Evolutionary conservation across 2,329 filamentous ascomycete genomes (phyloP), one percentile per base, ranked within the genome.

Genomic region (Pseudogymnoascus sp.): DNA sequence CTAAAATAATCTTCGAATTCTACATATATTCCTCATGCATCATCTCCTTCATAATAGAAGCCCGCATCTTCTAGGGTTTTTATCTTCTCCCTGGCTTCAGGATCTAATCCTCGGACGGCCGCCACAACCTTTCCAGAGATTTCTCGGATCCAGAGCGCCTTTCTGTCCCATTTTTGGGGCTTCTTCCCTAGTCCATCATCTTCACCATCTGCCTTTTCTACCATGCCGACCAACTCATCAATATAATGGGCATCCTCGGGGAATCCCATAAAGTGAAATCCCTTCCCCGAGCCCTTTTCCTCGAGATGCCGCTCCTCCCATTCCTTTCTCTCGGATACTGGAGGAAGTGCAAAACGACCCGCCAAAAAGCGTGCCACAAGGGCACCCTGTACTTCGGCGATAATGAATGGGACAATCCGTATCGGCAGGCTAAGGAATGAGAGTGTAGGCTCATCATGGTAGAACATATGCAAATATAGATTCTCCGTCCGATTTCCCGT

Each of bases 391-490:
- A 84, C 85, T 75, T 97, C 91, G 0, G 87, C 82, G 1, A 94
- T 69, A 0, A 90, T 88, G 72, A 96, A 96, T 0, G 93, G 93
- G n/a, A 95, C 88, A n/a, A 94, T 84, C 67, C 88, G 89, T 71
- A 92, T 88, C 13, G 89, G 87, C 39, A 97, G 78, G 0, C 84
- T 85, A 0, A 89, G 80, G 71, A 97, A 92, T 0, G 84, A 87
- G 1, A 97, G 78, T 0, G 90, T 94, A 0, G 92, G 91, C 64
- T 91, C 84, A 0, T 83, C 78, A 3, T 87, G 85, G 72, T 87
- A 86, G 72, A 97, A 88, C 8, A 97, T 70, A 68, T 97, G 91
- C 66, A 91, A 80, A 72, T 92, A 96, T 2, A 92, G 75, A 35
- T 88, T 85, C 64, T 86, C 79, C 0, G 92, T 86, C 29, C 89